These are phyloP conservation scores for Saururus chinensis DNA, from an alignment of 164 flowering plant genomes.

Conservation along the genomic window DNA sequence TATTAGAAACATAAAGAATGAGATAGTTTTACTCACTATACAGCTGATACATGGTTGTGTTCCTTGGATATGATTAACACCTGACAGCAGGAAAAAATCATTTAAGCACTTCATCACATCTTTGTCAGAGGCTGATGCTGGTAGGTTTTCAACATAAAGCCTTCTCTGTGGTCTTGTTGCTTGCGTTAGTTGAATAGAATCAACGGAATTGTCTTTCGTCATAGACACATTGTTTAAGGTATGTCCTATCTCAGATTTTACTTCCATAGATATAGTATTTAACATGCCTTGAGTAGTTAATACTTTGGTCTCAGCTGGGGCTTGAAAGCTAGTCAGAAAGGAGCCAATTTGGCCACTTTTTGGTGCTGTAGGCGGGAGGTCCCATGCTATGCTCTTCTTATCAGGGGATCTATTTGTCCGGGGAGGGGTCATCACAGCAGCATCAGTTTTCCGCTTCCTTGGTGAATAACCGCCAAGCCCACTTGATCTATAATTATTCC, in stretches of 20 bases:
- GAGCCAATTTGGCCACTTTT: constrained; percentile 16
- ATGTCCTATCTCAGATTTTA: constrained; percentile 21
- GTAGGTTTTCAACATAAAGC: constrained; percentile 74
- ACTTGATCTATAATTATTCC: constrained; percentile 43
- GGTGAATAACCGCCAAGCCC: constrained; percentile 99
- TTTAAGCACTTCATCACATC: constrained; percentile 58
- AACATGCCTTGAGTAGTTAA: constrained; percentile 18
- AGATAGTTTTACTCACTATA: constrained; percentile 35
- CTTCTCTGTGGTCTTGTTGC: constrained; percentile 79
- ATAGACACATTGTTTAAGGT: constrained; percentile 2
- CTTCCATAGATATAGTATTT: constrained; percentile 17
- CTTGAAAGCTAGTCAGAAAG: constrained; percentile 17
- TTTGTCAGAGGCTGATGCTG: constrained; percentile 72
- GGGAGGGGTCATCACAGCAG: constrained; percentile 66
- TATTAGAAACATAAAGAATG: neutral
- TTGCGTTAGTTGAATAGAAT: constrained; percentile 79
- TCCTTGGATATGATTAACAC: constrained; percentile 53
- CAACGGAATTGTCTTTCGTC: constrained; percentile 27
- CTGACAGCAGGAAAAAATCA: constrained; percentile 46
- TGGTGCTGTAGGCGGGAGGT: constrained; percentile 45
- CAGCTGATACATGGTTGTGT: constrained; percentile 82
- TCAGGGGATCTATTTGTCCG: constrained; percentile 61
- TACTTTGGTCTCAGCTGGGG: constrained; percentile 17
- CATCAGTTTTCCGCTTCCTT: constrained; percentile 75
- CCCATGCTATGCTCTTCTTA: constrained; percentile 72